phyloP scores from a whole-genome alignment of 768 basidiomycete genomes.

The Auriscalpium orientale region DNA sequence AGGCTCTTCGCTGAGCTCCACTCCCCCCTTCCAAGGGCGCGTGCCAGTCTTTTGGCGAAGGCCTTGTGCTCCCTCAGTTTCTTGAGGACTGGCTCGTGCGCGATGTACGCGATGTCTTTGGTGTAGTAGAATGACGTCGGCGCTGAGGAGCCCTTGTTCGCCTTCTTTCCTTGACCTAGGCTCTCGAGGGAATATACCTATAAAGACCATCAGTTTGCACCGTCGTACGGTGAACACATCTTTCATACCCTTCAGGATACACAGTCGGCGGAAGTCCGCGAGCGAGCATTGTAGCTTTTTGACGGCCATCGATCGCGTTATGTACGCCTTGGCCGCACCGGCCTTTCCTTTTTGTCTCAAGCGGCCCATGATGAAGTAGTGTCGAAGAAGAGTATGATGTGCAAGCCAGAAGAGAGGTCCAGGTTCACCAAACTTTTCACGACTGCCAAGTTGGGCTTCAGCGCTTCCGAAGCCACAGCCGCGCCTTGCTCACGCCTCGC shows the following conservation, averaged over 20 bases:
- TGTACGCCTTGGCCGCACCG: constrained; percentile 85
- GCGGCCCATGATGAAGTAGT: constrained; percentile 51
- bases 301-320: constrained; percentile 84
- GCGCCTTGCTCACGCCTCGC: background rate
- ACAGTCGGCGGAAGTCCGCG: constrained; percentile 92
- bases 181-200: constrained; percentile 97
- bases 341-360: constrained; percentile 80
- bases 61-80: constrained; percentile 96
- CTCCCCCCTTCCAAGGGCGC: constrained; percentile 89
- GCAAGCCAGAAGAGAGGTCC: background rate
- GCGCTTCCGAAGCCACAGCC: constrained; percentile 4
- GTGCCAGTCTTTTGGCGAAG: constrained; percentile 92
- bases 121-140: constrained; percentile 97
- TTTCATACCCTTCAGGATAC: constrained; percentile 86
- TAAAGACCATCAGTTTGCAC: constrained; percentile 7
- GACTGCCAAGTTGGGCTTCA: constrained; percentile 12
- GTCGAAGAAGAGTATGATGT: constrained; percentile 2
- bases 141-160: constrained; percentile 95
- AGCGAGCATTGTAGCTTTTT: constrained; percentile 96
- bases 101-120: constrained; percentile 95
- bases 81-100: constrained; percentile 90
- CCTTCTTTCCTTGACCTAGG: constrained; percentile 84
- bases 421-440: constrained; percentile 22
- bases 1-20: constrained; percentile 92
- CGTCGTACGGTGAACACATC: background rate